A percentile compares a stretch with the other conserved stretches of the same genome.
Conservation (phyloP, 148 eudicot species). For the Arctostaphylos glauca region DNA sequence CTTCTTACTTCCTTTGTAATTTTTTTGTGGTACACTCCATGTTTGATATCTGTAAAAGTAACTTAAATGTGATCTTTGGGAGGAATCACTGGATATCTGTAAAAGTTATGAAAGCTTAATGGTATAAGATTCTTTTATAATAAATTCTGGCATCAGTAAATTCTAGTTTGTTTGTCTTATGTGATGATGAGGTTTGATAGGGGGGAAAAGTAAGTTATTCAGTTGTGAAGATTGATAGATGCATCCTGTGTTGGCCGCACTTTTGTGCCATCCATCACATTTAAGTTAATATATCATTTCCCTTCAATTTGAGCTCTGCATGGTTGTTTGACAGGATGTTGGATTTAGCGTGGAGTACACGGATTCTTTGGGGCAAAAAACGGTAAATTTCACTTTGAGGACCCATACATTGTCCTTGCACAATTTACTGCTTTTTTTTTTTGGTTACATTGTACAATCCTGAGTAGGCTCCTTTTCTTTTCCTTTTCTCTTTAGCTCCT, state of each 20-base stretch:
- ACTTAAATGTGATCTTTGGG: too few species aligned
- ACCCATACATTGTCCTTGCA: not conserved
- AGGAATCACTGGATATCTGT: not conserved
- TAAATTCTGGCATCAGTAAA: not conserved
- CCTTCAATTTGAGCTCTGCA: conserved; percentile 21
- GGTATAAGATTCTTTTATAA: not conserved
- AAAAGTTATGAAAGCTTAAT: not conserved
- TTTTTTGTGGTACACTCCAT: not conserved
- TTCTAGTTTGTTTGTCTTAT: not conserved
- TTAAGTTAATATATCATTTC: not conserved
- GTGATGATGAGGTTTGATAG: not conserved
- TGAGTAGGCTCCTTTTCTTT: not conserved
- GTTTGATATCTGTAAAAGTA: not conserved
- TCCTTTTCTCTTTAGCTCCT: not conserved
- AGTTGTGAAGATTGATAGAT: not conserved
- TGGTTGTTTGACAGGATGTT: conserved; percentile 61
- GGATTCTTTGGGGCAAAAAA: conserved; percentile 61
- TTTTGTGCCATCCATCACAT: not conserved
- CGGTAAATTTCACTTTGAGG: conserved; percentile 45
- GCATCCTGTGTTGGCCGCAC: not conserved
- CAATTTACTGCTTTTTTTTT: not conserved
- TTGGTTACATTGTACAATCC: not conserved
- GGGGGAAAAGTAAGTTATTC: not conserved
- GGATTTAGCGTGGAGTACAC: conserved; percentile 85
- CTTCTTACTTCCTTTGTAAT: not conserved